A percentile compares a stretch with the other conserved stretches of the same genome.
phyloP scores from a whole-genome alignment of 1,139 yeast genomes.

The Scheffersomyces parashehatae region DNA sequence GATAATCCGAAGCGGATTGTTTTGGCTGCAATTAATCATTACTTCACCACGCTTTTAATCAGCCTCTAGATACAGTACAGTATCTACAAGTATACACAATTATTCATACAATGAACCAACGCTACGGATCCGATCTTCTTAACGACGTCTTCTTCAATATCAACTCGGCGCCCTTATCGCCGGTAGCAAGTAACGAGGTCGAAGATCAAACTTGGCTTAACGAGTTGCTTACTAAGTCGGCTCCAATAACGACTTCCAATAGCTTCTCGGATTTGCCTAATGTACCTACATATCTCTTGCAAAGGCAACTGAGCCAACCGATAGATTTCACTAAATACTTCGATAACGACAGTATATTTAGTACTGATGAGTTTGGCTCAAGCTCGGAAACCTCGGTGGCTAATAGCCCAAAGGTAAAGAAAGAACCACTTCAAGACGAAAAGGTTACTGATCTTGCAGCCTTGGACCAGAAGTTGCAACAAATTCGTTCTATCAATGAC shows the following conservation, averaged over 20 bases:
- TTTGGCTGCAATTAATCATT: background rate
- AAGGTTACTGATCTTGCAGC: slow-evolving; percentile 10
- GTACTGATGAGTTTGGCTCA: slow-evolving; percentile 5
- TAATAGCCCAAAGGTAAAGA: slow-evolving; percentile 11
- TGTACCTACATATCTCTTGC: background rate
- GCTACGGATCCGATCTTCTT: too few species aligned
- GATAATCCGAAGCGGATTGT: too few species aligned
- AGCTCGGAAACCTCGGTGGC: slow-evolving; percentile 8
- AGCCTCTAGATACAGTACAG: too few species aligned
- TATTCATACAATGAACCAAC: too few species aligned
- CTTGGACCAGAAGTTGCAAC: slow-evolving; percentile 16
- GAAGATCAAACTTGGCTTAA: slow-evolving; percentile 21
- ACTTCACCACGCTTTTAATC: too few species aligned
- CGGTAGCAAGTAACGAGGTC: slow-evolving; percentile 11
- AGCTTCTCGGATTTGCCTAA: slow-evolving; percentile 5
- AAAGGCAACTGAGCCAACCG: background rate
- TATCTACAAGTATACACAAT: too few species aligned
- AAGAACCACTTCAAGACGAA: slow-evolving; percentile 6
- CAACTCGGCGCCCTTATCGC: slow-evolving; percentile 16
- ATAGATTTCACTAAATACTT: slow-evolving; percentile 5
- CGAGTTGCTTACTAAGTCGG: slow-evolving; percentile 19
- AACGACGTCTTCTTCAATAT: slow-evolving; percentile 1
- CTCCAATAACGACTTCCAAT: slow-evolving; percentile 19
- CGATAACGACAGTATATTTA: slow-evolving; percentile 10
- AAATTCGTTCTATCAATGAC: slow-evolving; percentile 13